Percentiles rank a stretch among this genome's conserved stretches.
These are phyloP conservation scores for Brassica rapa DNA, from an alignment of 345 rosid genomes.

Conservation along the genomic window DNA sequence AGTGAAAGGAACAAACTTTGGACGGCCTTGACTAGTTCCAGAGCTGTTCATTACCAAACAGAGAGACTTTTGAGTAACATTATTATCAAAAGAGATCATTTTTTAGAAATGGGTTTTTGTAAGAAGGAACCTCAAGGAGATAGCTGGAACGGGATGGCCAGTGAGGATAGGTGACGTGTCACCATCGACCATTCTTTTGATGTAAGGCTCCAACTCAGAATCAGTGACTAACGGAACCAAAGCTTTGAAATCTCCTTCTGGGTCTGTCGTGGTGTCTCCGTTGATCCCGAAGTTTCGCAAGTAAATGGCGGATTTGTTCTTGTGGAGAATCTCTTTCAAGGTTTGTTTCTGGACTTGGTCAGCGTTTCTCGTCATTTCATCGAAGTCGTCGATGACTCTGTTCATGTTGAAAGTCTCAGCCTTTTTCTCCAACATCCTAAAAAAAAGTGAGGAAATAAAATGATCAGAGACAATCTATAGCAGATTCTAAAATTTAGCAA, in stretches of 20 bases:
- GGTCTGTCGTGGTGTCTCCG: conserved; percentile 63
- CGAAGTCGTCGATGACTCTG: conserved; percentile 70
- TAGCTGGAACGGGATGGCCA: conserved; percentile 62
- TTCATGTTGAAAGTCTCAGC: conserved; percentile 52
- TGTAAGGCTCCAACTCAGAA: conserved; percentile 69
- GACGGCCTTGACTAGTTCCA: conserved; percentile 92
- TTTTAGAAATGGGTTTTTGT: neutral
- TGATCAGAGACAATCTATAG: neutral
- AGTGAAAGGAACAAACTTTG: conserved; percentile 80
- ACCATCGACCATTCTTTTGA: conserved; percentile 70
- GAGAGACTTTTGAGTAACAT: neutral
- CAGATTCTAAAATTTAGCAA: conserved; percentile 10
- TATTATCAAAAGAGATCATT: neutral
- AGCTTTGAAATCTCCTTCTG: conserved; percentile 67
- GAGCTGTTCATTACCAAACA: conserved; percentile 53
- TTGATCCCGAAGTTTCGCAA: conserved; percentile 66
- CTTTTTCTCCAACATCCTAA: conserved; percentile 56
- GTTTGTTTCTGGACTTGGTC: conserved; percentile 69
- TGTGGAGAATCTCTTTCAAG: conserved; percentile 63
- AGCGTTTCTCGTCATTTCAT: conserved; percentile 69
- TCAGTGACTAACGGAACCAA: conserved; percentile 76
- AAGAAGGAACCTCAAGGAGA: conserved; percentile 67
- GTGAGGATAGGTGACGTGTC: conserved; percentile 71
- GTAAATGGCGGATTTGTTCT: conserved; percentile 75
- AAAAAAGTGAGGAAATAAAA: neutral